Evolutionary conservation across 1,284 basidiomycete genomes (phyloP), one percentile per base, ranked within the genome.

Genomic region (Microbotryum violaceum): DNA sequence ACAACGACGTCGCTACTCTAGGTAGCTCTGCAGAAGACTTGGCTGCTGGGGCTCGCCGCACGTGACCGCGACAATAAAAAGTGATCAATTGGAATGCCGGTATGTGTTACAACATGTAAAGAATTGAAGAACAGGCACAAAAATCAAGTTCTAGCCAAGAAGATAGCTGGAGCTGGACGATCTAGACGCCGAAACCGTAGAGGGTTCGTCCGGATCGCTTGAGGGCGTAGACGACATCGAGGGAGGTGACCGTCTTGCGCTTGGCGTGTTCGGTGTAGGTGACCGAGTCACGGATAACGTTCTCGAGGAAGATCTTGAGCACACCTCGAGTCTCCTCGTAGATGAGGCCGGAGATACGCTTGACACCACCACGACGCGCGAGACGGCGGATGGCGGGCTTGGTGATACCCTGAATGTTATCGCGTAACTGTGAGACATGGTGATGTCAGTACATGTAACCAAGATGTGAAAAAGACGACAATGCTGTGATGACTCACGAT

Each of bases 201-300:
- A 93, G 83, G 54, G 88, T 91, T 73, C 90, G 83, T 57, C 89
- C 89, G 71, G 88, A 89, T 65, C 90, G 84, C 83, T 94, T 94
- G 70, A 96, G 84, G 37, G 91, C 91, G 77, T 94, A 93, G 69
- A 94, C 91, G 64, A 90, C 87, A 72, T 90, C 88, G 69, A 91
- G 87, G 6, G 91, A 88, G 52, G 86, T 90, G 65, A 91, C 88
- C 53, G 87, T 90, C 81, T 91, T 90, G 59, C 66, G 84, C 81
- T 93, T 93, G 63, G 91, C 89, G 80, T 93, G 90, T 77, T 92
- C 90, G 68, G 89, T 91, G 84, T 93, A 92, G 68, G 85, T 86
- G 75, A 89, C 86, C 46, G 86, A 86, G 78, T 89, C 90, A 70
- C 88, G 86, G 73, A 92, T 91, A 74, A 91, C 87, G 84, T 62